Evolutionary conservation across 805 yeast genomes (phyloP).

Genomic region (Cyberlindnera galapagoensis): DNA sequence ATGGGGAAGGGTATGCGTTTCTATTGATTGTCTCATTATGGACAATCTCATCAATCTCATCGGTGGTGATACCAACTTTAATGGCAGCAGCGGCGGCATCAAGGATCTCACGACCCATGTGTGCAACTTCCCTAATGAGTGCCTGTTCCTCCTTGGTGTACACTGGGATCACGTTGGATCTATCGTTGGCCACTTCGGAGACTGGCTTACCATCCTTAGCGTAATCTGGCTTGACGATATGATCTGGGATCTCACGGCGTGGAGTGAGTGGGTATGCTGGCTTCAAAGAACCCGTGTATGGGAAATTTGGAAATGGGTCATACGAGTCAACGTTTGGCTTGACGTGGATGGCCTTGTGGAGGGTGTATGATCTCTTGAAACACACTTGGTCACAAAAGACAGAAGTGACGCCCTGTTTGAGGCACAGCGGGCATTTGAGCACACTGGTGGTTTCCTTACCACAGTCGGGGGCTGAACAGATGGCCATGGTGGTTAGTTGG

Average conservation of each 20-base stretch:
- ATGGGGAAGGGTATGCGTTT: constrained; percentile 89
- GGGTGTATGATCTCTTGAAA: constrained; percentile 63
- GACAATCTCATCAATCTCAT: constrained; percentile 78
- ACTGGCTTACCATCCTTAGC: constrained; percentile 74
- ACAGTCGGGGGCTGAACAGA: constrained; percentile 78
- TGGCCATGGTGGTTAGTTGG: constrained; percentile 1
- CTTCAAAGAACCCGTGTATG: constrained; percentile 67
- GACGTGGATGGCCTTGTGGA: constrained; percentile 72
- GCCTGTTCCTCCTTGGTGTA: constrained; percentile 63
- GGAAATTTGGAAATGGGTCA: constrained; percentile 81
- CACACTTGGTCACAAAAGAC: constrained; percentile 82
- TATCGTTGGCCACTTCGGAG: constrained; percentile 67
- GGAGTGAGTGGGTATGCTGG: constrained; percentile 80
- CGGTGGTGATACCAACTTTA: constrained; percentile 88
- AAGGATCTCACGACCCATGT: constrained; percentile 77
- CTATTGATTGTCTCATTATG: constrained; percentile 86
- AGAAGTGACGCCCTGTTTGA: constrained; percentile 57
- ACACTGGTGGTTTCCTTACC: constrained; percentile 71
- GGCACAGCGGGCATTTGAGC: constrained; percentile 87
- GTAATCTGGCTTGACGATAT: constrained; percentile 75
- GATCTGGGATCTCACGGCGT: constrained; percentile 63
- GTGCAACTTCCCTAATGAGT: constrained; percentile 69
- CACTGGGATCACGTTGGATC: constrained; percentile 58
- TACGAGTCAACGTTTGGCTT: constrained; percentile 55
- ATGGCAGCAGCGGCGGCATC: constrained; percentile 83